These are phyloP conservation scores for Magnolia kwangsiensis DNA, from an alignment of 164 flowering plant species.

Conservation along the genomic window DNA sequence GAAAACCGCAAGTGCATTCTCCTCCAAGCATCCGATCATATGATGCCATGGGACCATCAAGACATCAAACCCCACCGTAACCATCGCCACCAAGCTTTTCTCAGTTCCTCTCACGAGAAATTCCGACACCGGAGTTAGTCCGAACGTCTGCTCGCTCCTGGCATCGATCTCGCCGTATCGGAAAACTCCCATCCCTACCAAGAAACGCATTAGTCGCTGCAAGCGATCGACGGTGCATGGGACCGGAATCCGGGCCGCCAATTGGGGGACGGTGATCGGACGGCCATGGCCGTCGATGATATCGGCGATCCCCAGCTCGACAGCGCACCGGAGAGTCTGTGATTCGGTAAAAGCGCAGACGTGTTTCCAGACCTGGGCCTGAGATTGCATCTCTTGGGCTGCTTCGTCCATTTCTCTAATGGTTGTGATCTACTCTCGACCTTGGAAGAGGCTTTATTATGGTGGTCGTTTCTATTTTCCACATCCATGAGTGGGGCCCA, in stretches of 20 bases:
- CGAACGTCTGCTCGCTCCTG: not conserved
- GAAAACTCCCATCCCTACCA: not conserved
- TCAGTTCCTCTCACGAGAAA: not conserved
- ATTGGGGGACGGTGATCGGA: not conserved
- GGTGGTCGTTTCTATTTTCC: too few relatives aligned
- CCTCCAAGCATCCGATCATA: not conserved
- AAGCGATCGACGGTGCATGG: not conserved
- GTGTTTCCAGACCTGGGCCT: not conserved
- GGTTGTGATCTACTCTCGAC: too few relatives aligned
- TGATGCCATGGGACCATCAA: conserved; percentile 1
- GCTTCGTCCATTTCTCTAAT: too few relatives aligned
- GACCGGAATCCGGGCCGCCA: not conserved
- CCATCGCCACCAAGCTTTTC: not conserved
- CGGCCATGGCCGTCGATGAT: not conserved
- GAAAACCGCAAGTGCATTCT: not conserved
- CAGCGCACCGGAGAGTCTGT: not conserved
- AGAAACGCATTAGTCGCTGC: not conserved
- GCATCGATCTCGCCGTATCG: too few relatives aligned
- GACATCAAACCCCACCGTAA: not conserved
- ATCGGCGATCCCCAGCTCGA: not conserved
- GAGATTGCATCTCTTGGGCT: too few relatives aligned
- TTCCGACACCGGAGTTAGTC: not conserved
- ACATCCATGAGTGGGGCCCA: too few relatives aligned
- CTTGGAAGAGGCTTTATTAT: too few relatives aligned
- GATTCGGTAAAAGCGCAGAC: not conserved